Percentiles rank a stretch among this genome's conserved stretches.
phyloP scores from a whole-genome alignment of 148 eudicot genomes.

The Vaccinium vitisidaea region DNA sequence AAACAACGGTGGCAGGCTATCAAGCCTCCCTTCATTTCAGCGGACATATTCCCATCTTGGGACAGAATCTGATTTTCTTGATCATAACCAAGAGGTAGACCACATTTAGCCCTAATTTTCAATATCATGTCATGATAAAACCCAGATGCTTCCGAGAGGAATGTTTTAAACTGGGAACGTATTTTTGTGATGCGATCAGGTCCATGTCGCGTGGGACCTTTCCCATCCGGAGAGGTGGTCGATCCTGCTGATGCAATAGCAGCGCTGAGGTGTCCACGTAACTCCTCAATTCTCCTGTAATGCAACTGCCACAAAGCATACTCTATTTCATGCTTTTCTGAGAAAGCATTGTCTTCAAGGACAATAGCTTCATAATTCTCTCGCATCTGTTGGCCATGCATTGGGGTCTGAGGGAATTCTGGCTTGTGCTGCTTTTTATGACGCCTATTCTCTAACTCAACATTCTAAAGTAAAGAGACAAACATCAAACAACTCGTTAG shows the following conservation, averaged over 20 bases:
- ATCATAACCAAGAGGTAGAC: conserved; percentile 67
- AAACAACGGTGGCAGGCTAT: conserved; percentile 86
- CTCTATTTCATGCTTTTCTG: conserved; percentile 83
- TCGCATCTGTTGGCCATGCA: conserved; percentile 83
- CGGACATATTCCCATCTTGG: conserved; percentile 52
- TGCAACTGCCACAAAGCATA: conserved; percentile 93
- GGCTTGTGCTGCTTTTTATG: conserved; percentile 70
- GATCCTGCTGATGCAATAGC: conserved; percentile 51
- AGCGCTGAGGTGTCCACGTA: conserved; percentile 61
- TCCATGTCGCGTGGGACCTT: conserved; percentile 50
- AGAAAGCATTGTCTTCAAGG: conserved; percentile 82
- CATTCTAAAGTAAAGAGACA: conserved; percentile 48
- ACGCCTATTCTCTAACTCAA: conserved; percentile 66
- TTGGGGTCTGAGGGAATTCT: conserved; percentile 68
- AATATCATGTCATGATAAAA: conserved; percentile 93
- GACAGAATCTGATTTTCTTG: conserved; percentile 40
- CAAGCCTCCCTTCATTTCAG: conserved; percentile 65
- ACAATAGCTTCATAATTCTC: conserved; percentile 87
- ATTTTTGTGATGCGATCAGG: conserved; percentile 61
- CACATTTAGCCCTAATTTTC: conserved; percentile 82
- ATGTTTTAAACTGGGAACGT: conserved; percentile 80
- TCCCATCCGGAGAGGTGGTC: conserved; percentile 57
- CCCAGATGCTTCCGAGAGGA: conserved; percentile 93
- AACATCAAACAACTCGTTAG: neutral
- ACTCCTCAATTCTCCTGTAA: conserved; percentile 76